A percentile compares a stretch with the other conserved stretches of the same genome.
phyloP scores from a whole-genome alignment of 1,139 yeast genomes.

The Debaryomyces udenii region DNA sequence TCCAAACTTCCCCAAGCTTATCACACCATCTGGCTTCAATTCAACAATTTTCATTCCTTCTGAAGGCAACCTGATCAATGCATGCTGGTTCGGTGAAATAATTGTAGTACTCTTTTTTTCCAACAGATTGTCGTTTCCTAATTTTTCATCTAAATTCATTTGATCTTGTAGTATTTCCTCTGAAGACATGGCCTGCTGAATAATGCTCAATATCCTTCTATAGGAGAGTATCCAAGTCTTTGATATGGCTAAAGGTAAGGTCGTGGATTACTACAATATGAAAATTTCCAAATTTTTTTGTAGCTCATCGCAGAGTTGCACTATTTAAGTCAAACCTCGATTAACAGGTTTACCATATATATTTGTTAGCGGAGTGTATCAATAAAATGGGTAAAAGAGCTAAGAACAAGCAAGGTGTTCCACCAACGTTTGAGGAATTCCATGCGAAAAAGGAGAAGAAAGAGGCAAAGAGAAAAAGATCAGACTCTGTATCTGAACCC shows the following conservation, averaged over 20 bases:
- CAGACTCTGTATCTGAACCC: constrained; percentile 16
- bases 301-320: constrained; percentile 14
- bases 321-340: neutral
- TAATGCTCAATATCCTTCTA: constrained; percentile 7
- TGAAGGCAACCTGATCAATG: constrained; percentile 77
- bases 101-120: constrained; percentile 21
- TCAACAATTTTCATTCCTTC: constrained; percentile 73
- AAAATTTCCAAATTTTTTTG: constrained; percentile 15
- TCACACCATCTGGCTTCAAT: constrained; percentile 57
- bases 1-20: constrained; percentile 91
- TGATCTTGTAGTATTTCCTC: too few relatives aligned
- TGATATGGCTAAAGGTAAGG: constrained; percentile 2
- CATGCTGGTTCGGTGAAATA: constrained; percentile 56
- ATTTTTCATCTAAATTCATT: neutral
- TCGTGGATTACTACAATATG: constrained; percentile 13
- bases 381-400: constrained; percentile 84
- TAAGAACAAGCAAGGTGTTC: constrained; percentile 86
- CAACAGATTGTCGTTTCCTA: neutral
- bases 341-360: constrained; percentile 2
- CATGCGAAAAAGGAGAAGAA: constrained; percentile 59
- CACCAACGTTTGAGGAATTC: constrained; percentile 85
- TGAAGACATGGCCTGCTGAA: too few relatives aligned
- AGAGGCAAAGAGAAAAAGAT: constrained; percentile 35
- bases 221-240: neutral
- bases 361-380: neutral